Base-by-base conservation (phyloP, 306 rosid genomes). In the Luffa aegyptiaca region DNA sequence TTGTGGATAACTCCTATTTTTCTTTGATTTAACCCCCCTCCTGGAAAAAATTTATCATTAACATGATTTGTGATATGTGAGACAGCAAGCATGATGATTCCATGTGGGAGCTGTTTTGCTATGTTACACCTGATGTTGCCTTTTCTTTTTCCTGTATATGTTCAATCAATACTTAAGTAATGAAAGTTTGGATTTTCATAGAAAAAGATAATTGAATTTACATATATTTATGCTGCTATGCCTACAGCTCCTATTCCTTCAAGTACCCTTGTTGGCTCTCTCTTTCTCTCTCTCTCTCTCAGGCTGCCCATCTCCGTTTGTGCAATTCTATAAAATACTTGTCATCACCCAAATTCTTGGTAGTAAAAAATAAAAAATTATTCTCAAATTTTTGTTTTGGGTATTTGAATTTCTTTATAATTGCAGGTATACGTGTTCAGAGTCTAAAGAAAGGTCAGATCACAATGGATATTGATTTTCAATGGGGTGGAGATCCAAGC, bases 401-500 rank as follows among this genome's bases (percentile, higher is more conserved):
- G 35, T 68, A 42, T 68, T 68, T 35, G 9, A 42, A 18, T 18
- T 68, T 68, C 17, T 35, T 41, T 71, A 75, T 75, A 56, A 53
- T 75, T 90, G 86, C 81, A 95, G 97, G 98, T 53, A 93, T 95
- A 79, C 96, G 98, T 70, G 96, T 95, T 82, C 98, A 95, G 85
- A 92, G 88, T 86, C 92, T 92, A 71, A 93, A 87, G 56, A 86
- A 95, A 88, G 98, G 97, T 77, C 98, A 95, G 81, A 87, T 95
- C 84, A 95, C 86, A 81, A 91, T 92, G 98, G 98, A 95, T 86
- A 91, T 95, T 80, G 97, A 95, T 85, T 84, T 95, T 44, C 89
- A 92, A 31, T 95, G 97, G 98, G 98, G 97, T 82, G 98, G 98
- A 72, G 98, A 95, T 82, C 93, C 98, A 58, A 88, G 88, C 85